phyloP scores from a whole-genome alignment of 345 rosid species.

The Populus nigra region DNA sequence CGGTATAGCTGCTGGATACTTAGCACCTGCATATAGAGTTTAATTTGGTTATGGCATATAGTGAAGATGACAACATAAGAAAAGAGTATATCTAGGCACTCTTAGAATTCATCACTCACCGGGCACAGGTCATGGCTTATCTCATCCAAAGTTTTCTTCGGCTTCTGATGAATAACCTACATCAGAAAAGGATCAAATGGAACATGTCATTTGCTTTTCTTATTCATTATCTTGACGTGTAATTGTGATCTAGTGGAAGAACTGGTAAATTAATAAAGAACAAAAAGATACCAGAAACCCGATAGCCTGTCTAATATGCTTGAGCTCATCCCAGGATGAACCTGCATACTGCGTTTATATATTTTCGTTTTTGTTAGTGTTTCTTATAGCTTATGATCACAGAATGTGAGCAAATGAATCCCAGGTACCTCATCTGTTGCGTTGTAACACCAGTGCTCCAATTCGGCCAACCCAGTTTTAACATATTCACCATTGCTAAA shows the following conservation, averaged over 20 bases:
- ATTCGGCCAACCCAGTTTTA: conserved; percentile 85
- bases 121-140: conserved; percentile 93
- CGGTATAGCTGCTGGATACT: conserved; percentile 88
- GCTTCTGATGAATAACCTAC: conserved; percentile 93
- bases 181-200: conserved; percentile 13
- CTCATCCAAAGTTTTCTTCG: conserved; percentile 84
- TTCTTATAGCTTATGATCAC: neutral
- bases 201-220: neutral
- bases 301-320: conserved; percentile 90
- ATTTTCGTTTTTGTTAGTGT: conserved; percentile 1
- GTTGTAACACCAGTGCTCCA: conserved; percentile 92
- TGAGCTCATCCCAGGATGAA: conserved; percentile 90
- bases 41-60: neutral
- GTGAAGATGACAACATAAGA: neutral
- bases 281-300: conserved; percentile 71
- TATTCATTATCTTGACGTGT: conserved; percentile 1
- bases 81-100: neutral
- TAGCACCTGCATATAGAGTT: conserved; percentile 51
- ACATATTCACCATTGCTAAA: conserved; percentile 96
- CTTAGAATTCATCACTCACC: conserved; percentile 38
- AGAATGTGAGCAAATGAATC: conserved; percentile 11
- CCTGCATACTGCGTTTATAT: conserved; percentile 72
- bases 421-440: conserved; percentile 85
- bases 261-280: neutral
- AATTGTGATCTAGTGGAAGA: neutral